Conservation (phyloP, 768 basidiomycete genomes). For the Pisolithus marmoratus region DNA sequence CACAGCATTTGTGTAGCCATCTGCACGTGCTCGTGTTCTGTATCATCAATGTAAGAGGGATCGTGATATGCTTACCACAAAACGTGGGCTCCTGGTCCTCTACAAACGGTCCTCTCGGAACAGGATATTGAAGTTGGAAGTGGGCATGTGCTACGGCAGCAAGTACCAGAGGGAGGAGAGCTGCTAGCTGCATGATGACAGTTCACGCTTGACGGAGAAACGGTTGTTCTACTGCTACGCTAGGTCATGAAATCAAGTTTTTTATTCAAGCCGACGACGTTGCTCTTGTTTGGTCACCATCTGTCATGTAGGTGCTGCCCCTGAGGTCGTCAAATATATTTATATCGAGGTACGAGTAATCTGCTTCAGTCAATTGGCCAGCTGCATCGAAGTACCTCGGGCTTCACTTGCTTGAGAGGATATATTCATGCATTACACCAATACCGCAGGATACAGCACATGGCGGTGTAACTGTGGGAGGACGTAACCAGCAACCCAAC, state of each 20-base stretch:
- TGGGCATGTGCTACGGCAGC: slow-evolving; percentile 54
- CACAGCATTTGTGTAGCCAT: slow-evolving; percentile 54
- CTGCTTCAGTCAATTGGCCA: too few relatives aligned
- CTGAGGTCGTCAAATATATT: too few relatives aligned
- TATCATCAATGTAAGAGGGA: not conserved
- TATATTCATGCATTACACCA: too few relatives aligned
- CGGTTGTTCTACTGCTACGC: not conserved
- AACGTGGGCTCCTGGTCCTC: slow-evolving; percentile 53
- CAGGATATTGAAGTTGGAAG: slow-evolving; percentile 75
- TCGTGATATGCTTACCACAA: slow-evolving; percentile 48
- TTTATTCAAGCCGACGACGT: not conserved
- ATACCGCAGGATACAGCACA: too few relatives aligned
- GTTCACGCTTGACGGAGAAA: not conserved
- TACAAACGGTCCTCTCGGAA: slow-evolving; percentile 64
- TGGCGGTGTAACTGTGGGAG: not conserved
- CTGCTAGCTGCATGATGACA: slow-evolving; percentile 29
- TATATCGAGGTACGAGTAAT: too few relatives aligned
- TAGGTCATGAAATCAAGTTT: not conserved
- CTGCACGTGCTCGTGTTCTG: slow-evolving; percentile 29
- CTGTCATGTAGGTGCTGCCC: not conserved
- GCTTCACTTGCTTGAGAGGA: too few relatives aligned
- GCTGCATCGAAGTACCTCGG: too few relatives aligned
- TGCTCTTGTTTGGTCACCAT: not conserved
- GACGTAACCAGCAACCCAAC: not conserved
- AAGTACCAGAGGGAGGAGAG: slow-evolving; percentile 33